A percentile compares a stretch with the other conserved stretches of the same genome.
phyloP scores from a whole-genome alignment of 805 yeast genomes.

The Candida rishiriensis region DNA sequence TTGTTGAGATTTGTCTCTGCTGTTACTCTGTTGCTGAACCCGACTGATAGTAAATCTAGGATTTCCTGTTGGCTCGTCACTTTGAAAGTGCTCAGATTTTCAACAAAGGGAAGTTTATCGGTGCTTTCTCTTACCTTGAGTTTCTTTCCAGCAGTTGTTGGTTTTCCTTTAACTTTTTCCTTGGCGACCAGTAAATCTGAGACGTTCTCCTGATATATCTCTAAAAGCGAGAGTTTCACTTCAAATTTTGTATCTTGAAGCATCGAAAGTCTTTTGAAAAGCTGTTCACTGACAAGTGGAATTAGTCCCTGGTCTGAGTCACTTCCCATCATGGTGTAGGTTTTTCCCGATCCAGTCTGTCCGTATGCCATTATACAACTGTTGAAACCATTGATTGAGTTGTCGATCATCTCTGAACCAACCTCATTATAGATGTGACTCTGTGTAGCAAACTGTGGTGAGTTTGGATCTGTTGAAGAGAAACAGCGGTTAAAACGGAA shows the following conservation, averaged over 20 bases:
- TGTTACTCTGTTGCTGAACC: slow-evolving; percentile 55
- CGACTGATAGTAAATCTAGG: slow-evolving; percentile 40
- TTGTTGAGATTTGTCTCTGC: slow-evolving; percentile 74
- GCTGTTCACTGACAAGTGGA: slow-evolving; percentile 52
- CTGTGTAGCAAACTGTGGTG: slow-evolving; percentile 43
- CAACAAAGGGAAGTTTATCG: slow-evolving; percentile 70
- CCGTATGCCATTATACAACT: slow-evolving; percentile 51
- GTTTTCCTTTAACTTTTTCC: slow-evolving; percentile 1
- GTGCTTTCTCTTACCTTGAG: slow-evolving; percentile 57
- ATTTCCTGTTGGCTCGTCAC: slow-evolving; percentile 51
- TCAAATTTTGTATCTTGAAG: slow-evolving; percentile 33
- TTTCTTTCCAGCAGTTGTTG: slow-evolving; percentile 7
- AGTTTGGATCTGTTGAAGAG: slow-evolving; percentile 38
- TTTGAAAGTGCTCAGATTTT: slow-evolving; percentile 50
- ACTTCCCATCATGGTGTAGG: slow-evolving; percentile 71
- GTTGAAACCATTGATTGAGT: slow-evolving; percentile 57
- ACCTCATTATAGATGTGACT: slow-evolving; percentile 43
- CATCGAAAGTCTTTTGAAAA: slow-evolving; percentile 40
- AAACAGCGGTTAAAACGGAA: slow-evolving; percentile 52
- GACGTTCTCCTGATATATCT: slow-evolving; percentile 75
- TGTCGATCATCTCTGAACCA: slow-evolving; percentile 58
- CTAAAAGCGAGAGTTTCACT: slow-evolving; percentile 58
- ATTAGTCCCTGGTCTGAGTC: slow-evolving; percentile 54
- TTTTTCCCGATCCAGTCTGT: slow-evolving; percentile 80
- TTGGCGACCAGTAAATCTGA: slow-evolving; percentile 49